Conservation (phyloP, 805 yeast species). For the Huiozyma naganishii region DNA sequence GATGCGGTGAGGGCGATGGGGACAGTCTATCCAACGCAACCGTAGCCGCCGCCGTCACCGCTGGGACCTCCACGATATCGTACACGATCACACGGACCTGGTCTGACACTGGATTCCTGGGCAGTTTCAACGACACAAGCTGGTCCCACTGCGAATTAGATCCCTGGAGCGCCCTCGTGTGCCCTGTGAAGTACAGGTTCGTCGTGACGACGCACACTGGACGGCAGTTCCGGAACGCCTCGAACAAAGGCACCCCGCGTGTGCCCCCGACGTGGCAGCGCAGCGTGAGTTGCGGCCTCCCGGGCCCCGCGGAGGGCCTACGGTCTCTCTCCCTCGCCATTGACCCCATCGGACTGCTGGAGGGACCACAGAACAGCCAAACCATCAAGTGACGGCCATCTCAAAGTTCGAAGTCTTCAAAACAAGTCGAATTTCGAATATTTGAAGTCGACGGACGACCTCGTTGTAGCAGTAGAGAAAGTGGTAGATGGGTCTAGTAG, state of each 20-base stretch:
- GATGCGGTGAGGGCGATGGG: neutral
- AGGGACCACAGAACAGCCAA: too few relatives aligned
- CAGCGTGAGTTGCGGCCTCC: constrained; percentile 10
- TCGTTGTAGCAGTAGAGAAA: too few relatives aligned
- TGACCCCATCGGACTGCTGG: too few relatives aligned
- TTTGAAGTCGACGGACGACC: too few relatives aligned
- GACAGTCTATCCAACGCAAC: neutral
- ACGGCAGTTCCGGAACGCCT: constrained; percentile 18
- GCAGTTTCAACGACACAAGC: constrained; percentile 18
- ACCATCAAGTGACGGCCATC: too few relatives aligned
- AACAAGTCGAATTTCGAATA: too few relatives aligned
- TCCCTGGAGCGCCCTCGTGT: constrained; percentile 12
- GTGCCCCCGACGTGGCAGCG: constrained; percentile 16
- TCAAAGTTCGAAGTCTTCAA: too few relatives aligned
- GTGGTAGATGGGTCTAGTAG: too few relatives aligned
- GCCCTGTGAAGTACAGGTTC: constrained; percentile 15
- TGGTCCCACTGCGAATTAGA: constrained; percentile 15
- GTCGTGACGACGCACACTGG: constrained; percentile 23
- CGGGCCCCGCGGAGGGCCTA: neutral
- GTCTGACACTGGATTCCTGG: constrained; percentile 19
- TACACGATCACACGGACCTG: constrained; percentile 21
- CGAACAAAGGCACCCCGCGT: constrained; percentile 15
- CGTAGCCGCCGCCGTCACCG: neutral
- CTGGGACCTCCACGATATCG: constrained; percentile 13
- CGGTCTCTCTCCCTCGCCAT: neutral